These are phyloP conservation scores for Hirsutella minnesotensis DNA, from an alignment of 2,329 filamentous ascomycete species.

Conservation along the genomic window DNA sequence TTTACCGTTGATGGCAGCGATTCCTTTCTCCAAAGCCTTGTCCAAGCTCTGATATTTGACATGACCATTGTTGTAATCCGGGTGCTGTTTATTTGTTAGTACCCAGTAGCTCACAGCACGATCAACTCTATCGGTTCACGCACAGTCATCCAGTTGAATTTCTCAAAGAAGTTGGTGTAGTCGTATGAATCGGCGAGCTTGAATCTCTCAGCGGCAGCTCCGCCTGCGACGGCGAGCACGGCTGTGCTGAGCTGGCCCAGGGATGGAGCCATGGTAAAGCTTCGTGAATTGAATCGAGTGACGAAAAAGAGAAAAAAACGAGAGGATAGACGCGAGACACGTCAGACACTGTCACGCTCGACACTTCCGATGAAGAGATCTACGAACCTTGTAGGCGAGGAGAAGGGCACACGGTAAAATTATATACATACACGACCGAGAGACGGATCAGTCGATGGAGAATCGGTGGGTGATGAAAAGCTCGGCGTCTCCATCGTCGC, in stretches of 20 bases:
- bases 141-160: constrained; percentile 31
- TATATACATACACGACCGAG: too few relatives aligned
- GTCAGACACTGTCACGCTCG: too few relatives aligned
- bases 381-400: too few relatives aligned
- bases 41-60: constrained; percentile 37
- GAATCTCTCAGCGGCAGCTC: constrained; percentile 18
- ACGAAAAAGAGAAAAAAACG: neutral
- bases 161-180: constrained; percentile 32
- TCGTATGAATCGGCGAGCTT: constrained; percentile 29
- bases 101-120: too few relatives aligned
- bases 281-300: too few relatives aligned
- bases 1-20: constrained; percentile 19
- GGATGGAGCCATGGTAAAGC: constrained; percentile 27
- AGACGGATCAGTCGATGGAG: too few relatives aligned
- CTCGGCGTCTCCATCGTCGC: too few relatives aligned
- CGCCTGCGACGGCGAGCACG: constrained; percentile 22
- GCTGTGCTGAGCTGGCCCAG: constrained; percentile 26
- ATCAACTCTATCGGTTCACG: constrained; percentile 5
- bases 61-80: constrained; percentile 53
- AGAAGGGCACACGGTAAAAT: too few relatives aligned
- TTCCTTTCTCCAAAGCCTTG: constrained; percentile 19
- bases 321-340: too few relatives aligned
- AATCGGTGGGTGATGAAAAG: too few relatives aligned
- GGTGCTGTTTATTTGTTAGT: constrained; percentile 7
- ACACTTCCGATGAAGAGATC: too few relatives aligned